Base-by-base conservation (phyloP, 441 rosid genomes). In the Croton setiger region DNA sequence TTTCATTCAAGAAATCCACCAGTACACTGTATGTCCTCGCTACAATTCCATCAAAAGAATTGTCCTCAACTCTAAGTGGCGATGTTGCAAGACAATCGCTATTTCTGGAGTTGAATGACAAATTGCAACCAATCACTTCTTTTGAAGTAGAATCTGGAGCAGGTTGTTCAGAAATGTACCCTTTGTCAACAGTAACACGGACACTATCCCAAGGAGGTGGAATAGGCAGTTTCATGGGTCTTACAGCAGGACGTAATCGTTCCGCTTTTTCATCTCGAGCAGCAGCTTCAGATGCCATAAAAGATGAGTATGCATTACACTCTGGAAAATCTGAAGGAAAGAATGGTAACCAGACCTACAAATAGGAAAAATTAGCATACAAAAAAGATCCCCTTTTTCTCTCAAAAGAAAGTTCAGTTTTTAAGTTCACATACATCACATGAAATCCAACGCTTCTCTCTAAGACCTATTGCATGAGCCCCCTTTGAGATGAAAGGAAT, bases 301-400 rank as follows among this genome's bases (percentile, higher is more conserved):
- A 80, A 64, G 87, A 86, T 17, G 67, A 62, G 70, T 92, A 87
- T 0, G 94, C 88, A 69, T 73, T 77, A 81, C 93, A 87, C 75
- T 88, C 97, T 15, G 97, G 99, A 78, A 84, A 92, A 82, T 92
- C 93, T 53, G 80, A 83, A 73, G 98, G 99, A 79, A 92, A 92
- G 67, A 68, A 76, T 12, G 99, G 99, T 65, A 87, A 62, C 43
- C 85, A 87, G 69, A 76, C 82, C 99, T 94, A 91, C 80, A 63
- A 74, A 56, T 35, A 27, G 62, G 35, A 70, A 36, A 12, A 58
- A 72, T 74, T 39, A 54, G 72, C 74, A 73, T 12, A 21, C 63
- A 67, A 65, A 5, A 2, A 27, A 27, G 31, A 27, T 63, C 69
- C 52, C 11, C 8, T 21, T 53, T 4, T 10, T 36, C 45, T 4